A percentile compares a stretch with the other conserved stretches of the same genome.
phyloP scores from a whole-genome alignment of 1,139 yeast species.

The Pichia sp. region DNA sequence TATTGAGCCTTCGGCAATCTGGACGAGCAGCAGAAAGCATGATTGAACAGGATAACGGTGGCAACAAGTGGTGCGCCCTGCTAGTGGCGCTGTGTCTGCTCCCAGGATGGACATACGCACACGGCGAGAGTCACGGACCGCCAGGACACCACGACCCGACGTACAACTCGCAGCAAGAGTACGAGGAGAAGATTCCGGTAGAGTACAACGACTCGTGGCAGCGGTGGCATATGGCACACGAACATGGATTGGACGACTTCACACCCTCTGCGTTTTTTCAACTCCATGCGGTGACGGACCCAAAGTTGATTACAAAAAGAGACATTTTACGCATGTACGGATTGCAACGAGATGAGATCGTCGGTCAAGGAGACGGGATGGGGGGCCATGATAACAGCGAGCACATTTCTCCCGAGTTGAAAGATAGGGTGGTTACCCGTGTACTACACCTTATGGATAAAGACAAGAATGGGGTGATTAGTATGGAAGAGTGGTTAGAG shows the following conservation, averaged over 20 bases:
- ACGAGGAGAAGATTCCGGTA: constrained; percentile 25
- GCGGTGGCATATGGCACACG: constrained; percentile 85
- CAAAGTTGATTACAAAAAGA: constrained; percentile 48
- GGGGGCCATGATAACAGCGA: constrained; percentile 69
- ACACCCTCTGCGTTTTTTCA: constrained; percentile 78
- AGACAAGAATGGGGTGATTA: constrained; percentile 59
- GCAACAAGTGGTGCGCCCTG: not conserved
- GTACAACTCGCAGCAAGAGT: constrained; percentile 19
- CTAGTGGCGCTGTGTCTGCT: not conserved
- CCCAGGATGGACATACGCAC: not conserved
- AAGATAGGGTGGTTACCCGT: constrained; percentile 50
- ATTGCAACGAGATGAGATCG: constrained; percentile 59
- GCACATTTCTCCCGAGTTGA: constrained; percentile 48
- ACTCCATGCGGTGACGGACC: constrained; percentile 62
- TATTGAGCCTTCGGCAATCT: not conserved
- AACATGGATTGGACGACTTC: constrained; percentile 71
- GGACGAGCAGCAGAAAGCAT: too few species aligned
- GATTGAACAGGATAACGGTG: not conserved
- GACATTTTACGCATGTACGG: constrained; percentile 86
- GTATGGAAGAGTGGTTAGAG: constrained; percentile 66
- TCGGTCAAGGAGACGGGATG: constrained; percentile 89
- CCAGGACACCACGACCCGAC: not conserved
- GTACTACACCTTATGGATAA: constrained; percentile 61
- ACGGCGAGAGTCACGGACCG: not conserved
- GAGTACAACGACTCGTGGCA: constrained; percentile 50